Evolutionary conservation across 805 yeast species (phyloP).

Genomic region (Helenozyma baotianmanensis): DNA sequence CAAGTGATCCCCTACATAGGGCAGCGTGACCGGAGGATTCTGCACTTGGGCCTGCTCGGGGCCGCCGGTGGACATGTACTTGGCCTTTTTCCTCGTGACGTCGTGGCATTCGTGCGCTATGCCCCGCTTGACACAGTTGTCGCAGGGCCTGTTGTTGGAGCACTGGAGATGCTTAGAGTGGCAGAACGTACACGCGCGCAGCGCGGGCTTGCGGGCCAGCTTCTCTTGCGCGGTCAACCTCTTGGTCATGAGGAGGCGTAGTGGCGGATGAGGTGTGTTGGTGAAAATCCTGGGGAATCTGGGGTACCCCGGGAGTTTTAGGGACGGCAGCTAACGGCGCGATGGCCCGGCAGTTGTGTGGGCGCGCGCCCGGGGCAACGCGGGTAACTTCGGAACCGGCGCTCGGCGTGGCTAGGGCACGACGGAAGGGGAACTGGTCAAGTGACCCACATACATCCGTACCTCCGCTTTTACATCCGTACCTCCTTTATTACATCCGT

Average conservation of each 20-base stretch:
- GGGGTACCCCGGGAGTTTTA: slow-evolving; percentile 19
- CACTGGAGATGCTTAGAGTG: slow-evolving; percentile 73
- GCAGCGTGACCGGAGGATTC: neutral
- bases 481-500: too few species aligned
- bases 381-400: too few species aligned
- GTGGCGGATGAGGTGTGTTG: neutral
- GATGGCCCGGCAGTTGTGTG: slow-evolving; percentile 1
- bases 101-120: slow-evolving; percentile 54
- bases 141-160: slow-evolving; percentile 64
- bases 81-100: slow-evolving; percentile 50
- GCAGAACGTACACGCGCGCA: slow-evolving; percentile 69
- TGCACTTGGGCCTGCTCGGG: neutral
- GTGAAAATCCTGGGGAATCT: slow-evolving; percentile 6
- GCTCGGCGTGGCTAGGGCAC: too few species aligned
- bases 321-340: slow-evolving; percentile 5
- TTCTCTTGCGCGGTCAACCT: slow-evolving; percentile 52
- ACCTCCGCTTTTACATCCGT: too few species aligned
- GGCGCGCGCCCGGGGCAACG: slow-evolving; percentile 4
- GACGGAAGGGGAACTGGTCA: too few species aligned
- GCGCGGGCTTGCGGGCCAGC: slow-evolving; percentile 53
- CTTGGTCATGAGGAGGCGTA: slow-evolving; percentile 50
- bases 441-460: too few species aligned
- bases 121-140: slow-evolving; percentile 62
- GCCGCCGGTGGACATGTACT: slow-evolving; percentile 23
- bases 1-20: too few species aligned